These are phyloP conservation scores for Carex cristatella DNA, from an alignment of 176 grass and related monocot species.

Conservation along the genomic window DNA sequence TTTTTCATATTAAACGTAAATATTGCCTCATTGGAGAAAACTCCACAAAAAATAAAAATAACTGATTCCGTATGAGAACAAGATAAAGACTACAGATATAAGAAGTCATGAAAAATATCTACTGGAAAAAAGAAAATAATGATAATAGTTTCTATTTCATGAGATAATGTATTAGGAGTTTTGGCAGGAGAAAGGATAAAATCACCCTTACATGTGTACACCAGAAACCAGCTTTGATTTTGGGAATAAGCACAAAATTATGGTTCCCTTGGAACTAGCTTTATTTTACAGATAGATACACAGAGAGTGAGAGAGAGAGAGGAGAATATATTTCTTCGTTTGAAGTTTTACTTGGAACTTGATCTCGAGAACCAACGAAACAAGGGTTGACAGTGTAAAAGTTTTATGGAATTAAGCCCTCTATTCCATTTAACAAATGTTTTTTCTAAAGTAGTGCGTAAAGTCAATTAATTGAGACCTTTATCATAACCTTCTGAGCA, in stretches of 20 bases:
- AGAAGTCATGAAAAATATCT: not conserved
- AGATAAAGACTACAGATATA: not conserved
- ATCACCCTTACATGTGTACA: not conserved
- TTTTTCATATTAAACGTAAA: not conserved
- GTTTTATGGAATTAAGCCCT: not conserved
- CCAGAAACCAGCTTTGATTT: not conserved
- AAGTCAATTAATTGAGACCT: not conserved
- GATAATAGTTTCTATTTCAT: not conserved
- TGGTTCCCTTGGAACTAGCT: not conserved
- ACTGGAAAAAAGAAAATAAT: not conserved
- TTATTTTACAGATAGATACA: not conserved
- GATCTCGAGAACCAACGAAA: not conserved
- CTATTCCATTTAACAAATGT: not conserved
- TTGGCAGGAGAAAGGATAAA: not conserved
- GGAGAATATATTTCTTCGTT: not conserved
- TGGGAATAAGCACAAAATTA: not conserved
- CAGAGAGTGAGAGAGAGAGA: not conserved
- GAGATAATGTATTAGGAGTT: not conserved
- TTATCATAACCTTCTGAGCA: conserved; percentile 52
- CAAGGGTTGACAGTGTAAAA: not conserved
- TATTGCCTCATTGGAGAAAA: not conserved
- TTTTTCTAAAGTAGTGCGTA: not conserved
- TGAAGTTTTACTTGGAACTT: conserved; percentile 3
- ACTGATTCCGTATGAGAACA: not conserved
- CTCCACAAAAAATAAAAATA: not conserved